Conservation (phyloP, 2,329 filamentous ascomycete genomes). For the Beauveria asiatica region DNA sequence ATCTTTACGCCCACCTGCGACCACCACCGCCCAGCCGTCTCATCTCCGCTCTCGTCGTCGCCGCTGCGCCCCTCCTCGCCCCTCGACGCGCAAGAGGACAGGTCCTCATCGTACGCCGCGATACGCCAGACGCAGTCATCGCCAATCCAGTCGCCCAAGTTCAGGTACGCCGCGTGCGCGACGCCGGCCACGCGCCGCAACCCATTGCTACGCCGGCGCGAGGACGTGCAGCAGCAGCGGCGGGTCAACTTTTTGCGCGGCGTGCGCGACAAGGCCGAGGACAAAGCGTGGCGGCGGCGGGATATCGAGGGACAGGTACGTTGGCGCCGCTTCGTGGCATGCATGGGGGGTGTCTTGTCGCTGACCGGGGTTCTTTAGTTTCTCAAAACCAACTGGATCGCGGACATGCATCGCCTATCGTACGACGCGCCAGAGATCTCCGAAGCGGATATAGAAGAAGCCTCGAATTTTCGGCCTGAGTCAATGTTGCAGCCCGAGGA, state of each 20-base stretch:
- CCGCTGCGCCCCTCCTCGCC: slow-evolving; percentile 45
- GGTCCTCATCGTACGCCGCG: slow-evolving; percentile 24
- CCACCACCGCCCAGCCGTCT: slow-evolving; percentile 34
- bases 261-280: slow-evolving; percentile 51
- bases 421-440: slow-evolving; percentile 32
- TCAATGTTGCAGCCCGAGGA: slow-evolving; percentile 18
- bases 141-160: slow-evolving; percentile 31
- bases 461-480: slow-evolving; percentile 28
- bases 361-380: slow-evolving; percentile 20
- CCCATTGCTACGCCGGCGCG: slow-evolving; percentile 50
- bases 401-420: slow-evolving; percentile 24
- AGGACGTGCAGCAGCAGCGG: slow-evolving; percentile 55
- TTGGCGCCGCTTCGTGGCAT: not conserved
- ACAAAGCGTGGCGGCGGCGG: slow-evolving; percentile 50
- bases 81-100: slow-evolving; percentile 34
- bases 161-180: slow-evolving; percentile 45
- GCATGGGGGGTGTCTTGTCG: not conserved
- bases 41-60: slow-evolving; percentile 53
- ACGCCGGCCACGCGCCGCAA: slow-evolving; percentile 49
- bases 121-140: slow-evolving; percentile 37
- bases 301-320: slow-evolving; percentile 50
- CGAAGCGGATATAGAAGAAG: slow-evolving; percentile 45
- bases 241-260: slow-evolving; percentile 62
- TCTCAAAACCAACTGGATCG: slow-evolving; percentile 27
- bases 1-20: slow-evolving; percentile 36